Evolutionary conservation across 805 yeast genomes (phyloP).

Genomic region (Candida rishiriensis): DNA sequence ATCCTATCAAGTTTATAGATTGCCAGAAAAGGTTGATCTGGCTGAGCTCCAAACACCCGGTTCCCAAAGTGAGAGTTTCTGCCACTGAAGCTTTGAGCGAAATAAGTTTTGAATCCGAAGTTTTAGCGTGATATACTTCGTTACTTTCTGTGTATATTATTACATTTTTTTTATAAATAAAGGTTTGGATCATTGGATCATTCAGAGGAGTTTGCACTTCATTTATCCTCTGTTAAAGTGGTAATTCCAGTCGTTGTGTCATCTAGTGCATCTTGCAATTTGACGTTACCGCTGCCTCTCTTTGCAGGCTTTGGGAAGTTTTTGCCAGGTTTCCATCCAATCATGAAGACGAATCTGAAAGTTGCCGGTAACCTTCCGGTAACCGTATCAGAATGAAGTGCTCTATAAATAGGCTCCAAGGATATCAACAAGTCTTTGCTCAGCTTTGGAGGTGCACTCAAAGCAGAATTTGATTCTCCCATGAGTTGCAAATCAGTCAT

Average conservation of each 20-base stretch:
- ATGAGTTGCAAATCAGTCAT: constrained; percentile 69
- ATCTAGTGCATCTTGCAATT: constrained; percentile 55
- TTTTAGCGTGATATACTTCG: too few relatives aligned
- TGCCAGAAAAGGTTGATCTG: constrained; percentile 20
- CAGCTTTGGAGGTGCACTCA: constrained; percentile 34
- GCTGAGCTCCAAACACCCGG: constrained; percentile 23
- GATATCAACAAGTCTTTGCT: constrained; percentile 67
- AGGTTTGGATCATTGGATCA: constrained; percentile 1
- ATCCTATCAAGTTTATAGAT: constrained; percentile 9
- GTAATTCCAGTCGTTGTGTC: constrained; percentile 5
- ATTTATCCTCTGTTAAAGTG: constrained; percentile 16
- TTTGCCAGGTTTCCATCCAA: constrained; percentile 81
- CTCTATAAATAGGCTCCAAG: constrained; percentile 67
- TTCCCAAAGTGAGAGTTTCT: constrained; percentile 9
- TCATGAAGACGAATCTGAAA: constrained; percentile 72
- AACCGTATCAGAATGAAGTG: constrained; percentile 60
- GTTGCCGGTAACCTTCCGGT: constrained; percentile 69
- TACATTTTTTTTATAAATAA: background rate
- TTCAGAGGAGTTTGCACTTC: constrained; percentile 1
- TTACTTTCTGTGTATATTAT: too few relatives aligned
- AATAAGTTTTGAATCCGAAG: constrained; percentile 8
- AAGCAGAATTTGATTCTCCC: constrained; percentile 76
- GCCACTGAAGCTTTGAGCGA: constrained; percentile 22
- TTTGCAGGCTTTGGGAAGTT: constrained; percentile 67
- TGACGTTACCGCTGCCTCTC: constrained; percentile 68